These are phyloP conservation scores for Narthecium ossifragum DNA, from an alignment of 106 monocot genomes.

Conservation along the genomic window DNA sequence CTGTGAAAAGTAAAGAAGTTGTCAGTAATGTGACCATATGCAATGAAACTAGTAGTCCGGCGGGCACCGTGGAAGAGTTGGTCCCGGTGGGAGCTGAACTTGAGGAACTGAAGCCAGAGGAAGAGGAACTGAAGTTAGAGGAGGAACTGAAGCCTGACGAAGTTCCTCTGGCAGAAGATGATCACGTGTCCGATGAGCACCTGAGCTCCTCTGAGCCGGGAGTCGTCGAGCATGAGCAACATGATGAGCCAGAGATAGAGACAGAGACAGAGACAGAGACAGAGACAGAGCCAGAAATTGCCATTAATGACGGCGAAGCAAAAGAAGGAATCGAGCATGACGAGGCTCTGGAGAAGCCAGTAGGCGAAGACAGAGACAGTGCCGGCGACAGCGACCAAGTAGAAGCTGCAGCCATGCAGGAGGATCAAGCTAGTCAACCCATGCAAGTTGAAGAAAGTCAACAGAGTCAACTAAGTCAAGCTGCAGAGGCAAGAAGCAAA, in stretches of 20 bases:
- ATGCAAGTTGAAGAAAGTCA: neutral
- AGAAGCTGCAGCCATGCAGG: neutral
- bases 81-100: neutral
- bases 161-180: too few species aligned
- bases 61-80: too few species aligned
- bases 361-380: neutral
- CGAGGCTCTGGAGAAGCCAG: neutral
- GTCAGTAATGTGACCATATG: too few species aligned
- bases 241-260: too few species aligned
- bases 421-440: too few species aligned
- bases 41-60: too few species aligned
- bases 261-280: neutral
- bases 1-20: neutral
- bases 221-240: too few species aligned
- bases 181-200: neutral
- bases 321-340: too few species aligned
- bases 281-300: too few species aligned
- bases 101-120: neutral
- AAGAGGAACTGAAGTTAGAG: too few species aligned
- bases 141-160: neutral
- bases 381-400: neutral
- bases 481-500: neutral
- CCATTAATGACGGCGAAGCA: too few species aligned
- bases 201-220: neutral
- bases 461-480: neutral